phyloP scores from a whole-genome alignment of 2,329 filamentous ascomycete genomes.

The Pseudovirgaria hyperparasitica region DNA sequence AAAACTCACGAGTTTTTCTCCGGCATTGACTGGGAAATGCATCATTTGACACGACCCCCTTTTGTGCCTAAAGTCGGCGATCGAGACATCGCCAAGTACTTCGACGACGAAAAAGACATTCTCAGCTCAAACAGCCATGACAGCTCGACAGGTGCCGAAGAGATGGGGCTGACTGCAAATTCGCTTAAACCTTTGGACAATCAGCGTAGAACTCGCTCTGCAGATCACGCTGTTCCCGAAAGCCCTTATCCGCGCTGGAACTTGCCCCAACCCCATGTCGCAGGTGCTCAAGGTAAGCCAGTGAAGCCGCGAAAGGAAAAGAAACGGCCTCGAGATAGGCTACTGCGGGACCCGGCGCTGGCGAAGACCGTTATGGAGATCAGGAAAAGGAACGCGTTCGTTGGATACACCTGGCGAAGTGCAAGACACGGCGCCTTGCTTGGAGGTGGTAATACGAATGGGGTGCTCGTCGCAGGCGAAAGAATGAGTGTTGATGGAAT shows the following conservation, averaged over 20 bases:
- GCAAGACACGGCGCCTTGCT: too few species aligned
- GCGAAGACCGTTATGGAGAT: conserved; percentile 61
- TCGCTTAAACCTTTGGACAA: too few species aligned
- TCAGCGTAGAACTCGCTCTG: too few species aligned
- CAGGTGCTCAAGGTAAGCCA: conserved; percentile 20
- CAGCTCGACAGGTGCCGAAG: background rate
- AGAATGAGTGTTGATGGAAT: too few species aligned
- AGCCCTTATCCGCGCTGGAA: too few species aligned
- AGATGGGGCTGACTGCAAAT: too few species aligned
- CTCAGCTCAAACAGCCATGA: conserved; percentile 23
- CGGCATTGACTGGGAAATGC: conserved; percentile 61
- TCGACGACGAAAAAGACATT: conserved; percentile 69
- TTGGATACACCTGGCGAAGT: conserved; percentile 77
- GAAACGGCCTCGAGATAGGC: conserved; percentile 71
- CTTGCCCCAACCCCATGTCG: too few species aligned
- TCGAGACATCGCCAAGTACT: conserved; percentile 61
- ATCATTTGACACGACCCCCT: conserved; percentile 61
- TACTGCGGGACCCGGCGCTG: conserved; percentile 61
- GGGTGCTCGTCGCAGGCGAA: too few species aligned
- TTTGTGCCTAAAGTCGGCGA: conserved; percentile 60
- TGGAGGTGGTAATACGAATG: too few species aligned
- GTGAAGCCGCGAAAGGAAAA: conserved; percentile 41
- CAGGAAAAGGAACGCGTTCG: conserved; percentile 70
- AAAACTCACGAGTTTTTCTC: conserved; percentile 80
- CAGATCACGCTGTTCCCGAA: too few species aligned